Evolutionary conservation across 306 rosid genomes (phyloP).

Genomic region (Astragalus membranaceus): DNA sequence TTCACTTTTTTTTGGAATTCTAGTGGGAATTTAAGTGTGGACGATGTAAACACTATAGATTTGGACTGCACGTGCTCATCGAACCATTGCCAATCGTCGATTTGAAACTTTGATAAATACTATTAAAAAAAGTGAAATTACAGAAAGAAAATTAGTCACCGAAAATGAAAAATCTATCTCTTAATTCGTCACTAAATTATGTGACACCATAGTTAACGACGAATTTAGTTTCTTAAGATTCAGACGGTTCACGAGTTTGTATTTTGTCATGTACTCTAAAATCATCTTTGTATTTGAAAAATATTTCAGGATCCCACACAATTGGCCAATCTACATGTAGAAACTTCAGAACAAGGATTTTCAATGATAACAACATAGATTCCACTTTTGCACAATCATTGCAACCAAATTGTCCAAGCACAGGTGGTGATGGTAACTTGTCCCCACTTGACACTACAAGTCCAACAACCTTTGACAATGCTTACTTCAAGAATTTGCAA

Average conservation of each 20-base stretch:
- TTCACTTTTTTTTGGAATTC: too few species aligned
- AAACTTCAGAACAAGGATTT: constrained; percentile 38
- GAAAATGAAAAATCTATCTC: too few species aligned
- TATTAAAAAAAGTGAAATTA: too few species aligned
- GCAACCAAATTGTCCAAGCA: constrained; percentile 37
- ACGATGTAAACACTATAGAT: too few species aligned
- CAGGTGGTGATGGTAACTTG: constrained; percentile 42
- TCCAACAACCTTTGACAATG: constrained; percentile 44
- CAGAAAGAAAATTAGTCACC: too few species aligned
- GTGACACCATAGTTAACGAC: background rate
- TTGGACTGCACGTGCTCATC: too few species aligned
- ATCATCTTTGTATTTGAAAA: background rate
- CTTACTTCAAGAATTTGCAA: constrained; percentile 46
- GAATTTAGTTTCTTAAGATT: too few species aligned
- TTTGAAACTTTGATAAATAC: too few species aligned
- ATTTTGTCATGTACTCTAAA: background rate
- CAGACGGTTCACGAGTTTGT: background rate
- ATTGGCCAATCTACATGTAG: constrained; percentile 47
- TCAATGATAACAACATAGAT: constrained; percentile 58
- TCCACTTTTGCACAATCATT: constrained; percentile 33
- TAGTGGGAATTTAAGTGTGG: too few species aligned
- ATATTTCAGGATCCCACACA: constrained; percentile 51
- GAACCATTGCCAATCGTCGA: too few species aligned
- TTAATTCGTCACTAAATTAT: too few species aligned
- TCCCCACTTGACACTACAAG: constrained; percentile 38